These are phyloP conservation scores for Russula compacta DNA, from an alignment of 768 basidiomycete species.

Conservation along the genomic window DNA sequence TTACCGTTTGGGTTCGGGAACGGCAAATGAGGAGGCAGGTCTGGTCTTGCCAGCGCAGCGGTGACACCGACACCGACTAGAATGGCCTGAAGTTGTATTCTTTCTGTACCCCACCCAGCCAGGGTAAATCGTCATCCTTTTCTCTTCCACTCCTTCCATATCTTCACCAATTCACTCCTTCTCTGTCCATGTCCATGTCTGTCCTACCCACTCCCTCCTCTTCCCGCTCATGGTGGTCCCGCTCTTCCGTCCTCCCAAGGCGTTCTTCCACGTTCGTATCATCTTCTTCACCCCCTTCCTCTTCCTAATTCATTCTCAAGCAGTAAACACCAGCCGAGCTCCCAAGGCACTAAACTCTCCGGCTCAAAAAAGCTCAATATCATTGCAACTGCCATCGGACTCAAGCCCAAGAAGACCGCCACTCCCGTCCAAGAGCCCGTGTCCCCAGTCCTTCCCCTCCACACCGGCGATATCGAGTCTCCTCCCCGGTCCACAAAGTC, in stretches of 20 bases:
- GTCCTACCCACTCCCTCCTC: slow-evolving; percentile 12
- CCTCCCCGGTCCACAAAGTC: slow-evolving; percentile 26
- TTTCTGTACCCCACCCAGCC: background rate
- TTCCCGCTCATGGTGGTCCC: slow-evolving; percentile 29
- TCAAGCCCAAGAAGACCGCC: slow-evolving; percentile 53
- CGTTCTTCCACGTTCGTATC: slow-evolving; percentile 17
- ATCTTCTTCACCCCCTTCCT: background rate
- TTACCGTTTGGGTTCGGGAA: no score
- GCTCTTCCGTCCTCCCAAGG: slow-evolving; percentile 26
- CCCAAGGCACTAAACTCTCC: background rate
- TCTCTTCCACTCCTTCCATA: slow-evolving; percentile 7
- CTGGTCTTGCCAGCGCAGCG: background rate
- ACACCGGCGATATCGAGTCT: slow-evolving; percentile 18
- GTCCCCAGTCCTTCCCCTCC: slow-evolving; percentile 20
- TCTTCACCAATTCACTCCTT: slow-evolving; percentile 17
- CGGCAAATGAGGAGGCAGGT: no score
- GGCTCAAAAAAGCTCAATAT: slow-evolving; percentile 40
- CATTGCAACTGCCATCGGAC: slow-evolving; percentile 51
- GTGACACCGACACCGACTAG: background rate
- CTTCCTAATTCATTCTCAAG: background rate
- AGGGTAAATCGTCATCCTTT: background rate
- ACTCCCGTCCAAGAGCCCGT: slow-evolving; percentile 46
- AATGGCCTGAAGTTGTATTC: background rate
- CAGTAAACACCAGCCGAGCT: slow-evolving; percentile 2
- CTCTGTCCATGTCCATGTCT: slow-evolving; percentile 10